Evolutionary conservation across 176 grass and related monocot species (phyloP).

Genomic region (Triticum aestivum): DNA sequence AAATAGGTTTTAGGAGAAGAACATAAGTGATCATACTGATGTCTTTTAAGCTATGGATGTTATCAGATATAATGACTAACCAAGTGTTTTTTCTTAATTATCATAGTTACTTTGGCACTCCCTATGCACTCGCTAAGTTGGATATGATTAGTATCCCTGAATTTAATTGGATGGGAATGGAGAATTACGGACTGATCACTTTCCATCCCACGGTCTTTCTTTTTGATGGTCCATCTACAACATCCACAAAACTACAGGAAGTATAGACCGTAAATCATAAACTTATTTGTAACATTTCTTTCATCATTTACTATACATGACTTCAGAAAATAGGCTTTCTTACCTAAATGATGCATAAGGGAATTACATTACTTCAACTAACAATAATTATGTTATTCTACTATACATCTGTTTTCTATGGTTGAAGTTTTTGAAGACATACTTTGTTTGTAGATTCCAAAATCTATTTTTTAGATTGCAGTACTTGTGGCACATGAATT

Average conservation of each 20-base stretch:
- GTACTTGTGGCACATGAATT: conserved; percentile 66
- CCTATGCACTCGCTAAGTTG: conserved; percentile 81
- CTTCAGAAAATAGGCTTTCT: not conserved
- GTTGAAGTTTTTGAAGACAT: not conserved
- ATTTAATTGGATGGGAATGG: conserved; percentile 74
- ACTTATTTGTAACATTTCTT: conserved; percentile 2
- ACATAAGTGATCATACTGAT: not conserved
- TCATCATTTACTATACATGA: not conserved
- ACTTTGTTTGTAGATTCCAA: conserved; percentile 13
- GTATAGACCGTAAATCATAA: conserved; percentile 17
- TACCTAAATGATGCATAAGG: not conserved
- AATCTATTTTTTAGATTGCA: conserved; percentile 41
- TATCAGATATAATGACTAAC: not conserved
- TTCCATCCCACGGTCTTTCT: conserved; percentile 53
- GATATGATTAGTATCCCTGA: conserved; percentile 88
- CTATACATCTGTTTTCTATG: not conserved
- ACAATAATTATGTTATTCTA: not conserved
- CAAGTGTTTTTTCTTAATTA: not conserved
- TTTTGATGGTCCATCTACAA: conserved; percentile 58
- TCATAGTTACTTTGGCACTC: conserved; percentile 71
- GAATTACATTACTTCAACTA: not conserved
- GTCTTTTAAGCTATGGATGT: not conserved
- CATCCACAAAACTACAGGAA: conserved; percentile 44
- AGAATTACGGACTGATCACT: conserved; percentile 84
- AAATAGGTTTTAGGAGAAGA: not conserved